phyloP scores from a whole-genome alignment of 139 green algal genomes.

The Coccomyxa sp. region DNA sequence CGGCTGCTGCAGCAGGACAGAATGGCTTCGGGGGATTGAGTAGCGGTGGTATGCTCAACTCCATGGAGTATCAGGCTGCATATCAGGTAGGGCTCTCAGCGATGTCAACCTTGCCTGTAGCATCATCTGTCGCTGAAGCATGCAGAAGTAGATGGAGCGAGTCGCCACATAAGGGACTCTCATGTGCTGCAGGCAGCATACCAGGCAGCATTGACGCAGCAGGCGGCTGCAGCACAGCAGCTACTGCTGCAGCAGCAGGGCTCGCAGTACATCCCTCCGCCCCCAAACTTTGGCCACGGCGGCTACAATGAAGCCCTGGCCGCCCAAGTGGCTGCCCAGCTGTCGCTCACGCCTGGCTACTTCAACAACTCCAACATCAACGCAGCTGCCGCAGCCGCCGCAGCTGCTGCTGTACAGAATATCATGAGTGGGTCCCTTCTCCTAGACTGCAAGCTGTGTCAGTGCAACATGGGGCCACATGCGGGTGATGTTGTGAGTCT shows the following conservation, averaged over 20 bases:
- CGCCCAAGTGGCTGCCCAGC: conserved; percentile 41
- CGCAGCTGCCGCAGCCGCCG: conserved; percentile 38
- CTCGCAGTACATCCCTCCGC: too few relatives aligned
- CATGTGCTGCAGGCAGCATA: conserved; percentile 62
- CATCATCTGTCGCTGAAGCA: too few relatives aligned
- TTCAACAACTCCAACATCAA: conserved; percentile 33
- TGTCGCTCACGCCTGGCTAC: conserved; percentile 39
- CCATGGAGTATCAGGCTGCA: conserved; percentile 79
- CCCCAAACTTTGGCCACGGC: too few relatives aligned
- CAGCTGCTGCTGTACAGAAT: conserved; percentile 44
- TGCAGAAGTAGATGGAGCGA: too few relatives aligned
- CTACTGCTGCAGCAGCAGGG: conserved; percentile 29
- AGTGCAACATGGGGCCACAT: too few relatives aligned
- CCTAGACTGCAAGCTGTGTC: too few relatives aligned
- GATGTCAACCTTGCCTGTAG: too few relatives aligned
- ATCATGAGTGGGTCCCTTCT: background rate
- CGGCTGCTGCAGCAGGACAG: conserved; percentile 12
- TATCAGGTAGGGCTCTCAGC: conserved; percentile 54
- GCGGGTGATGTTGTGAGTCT: too few relatives aligned
- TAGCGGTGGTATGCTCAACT: conserved; percentile 11
- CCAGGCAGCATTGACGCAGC: conserved; percentile 76
- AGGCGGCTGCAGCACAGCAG: conserved; percentile 35
- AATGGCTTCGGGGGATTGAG: background rate
- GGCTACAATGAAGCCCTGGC: background rate
- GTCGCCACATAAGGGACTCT: too few relatives aligned